Evolutionary conservation across 2,329 filamentous ascomycete genomes (phyloP).

Genomic region (Nigrospora sphaerica): DNA sequence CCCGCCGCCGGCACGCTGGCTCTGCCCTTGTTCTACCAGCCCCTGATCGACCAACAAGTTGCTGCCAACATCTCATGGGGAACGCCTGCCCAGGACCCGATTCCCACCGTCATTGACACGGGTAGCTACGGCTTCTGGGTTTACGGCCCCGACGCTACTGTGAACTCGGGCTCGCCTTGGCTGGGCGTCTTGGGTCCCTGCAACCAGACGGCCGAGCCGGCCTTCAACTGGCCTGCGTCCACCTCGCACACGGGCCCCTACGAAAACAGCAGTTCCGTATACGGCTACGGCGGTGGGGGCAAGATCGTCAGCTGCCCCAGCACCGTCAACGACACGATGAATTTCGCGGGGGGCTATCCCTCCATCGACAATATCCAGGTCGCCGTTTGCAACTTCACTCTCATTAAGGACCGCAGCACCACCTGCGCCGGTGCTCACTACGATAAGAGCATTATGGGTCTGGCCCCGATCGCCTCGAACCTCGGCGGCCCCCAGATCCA

Average conservation of each 20-base stretch:
- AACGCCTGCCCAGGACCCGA: neutral
- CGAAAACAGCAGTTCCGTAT: neutral
- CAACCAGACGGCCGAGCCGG: neutral
- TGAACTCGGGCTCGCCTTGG: constrained; percentile 4
- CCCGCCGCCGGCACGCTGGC: constrained; percentile 3
- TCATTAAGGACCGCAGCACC: neutral
- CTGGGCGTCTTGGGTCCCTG: constrained; percentile 1
- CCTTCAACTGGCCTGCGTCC: constrained; percentile 2
- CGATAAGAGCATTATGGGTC: constrained; percentile 4
- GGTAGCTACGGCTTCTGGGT: constrained; percentile 5
- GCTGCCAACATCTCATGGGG: constrained; percentile 5
- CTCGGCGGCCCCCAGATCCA: neutral
- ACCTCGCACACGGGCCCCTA: neutral
- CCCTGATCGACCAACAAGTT: neutral
- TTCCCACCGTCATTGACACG: constrained; percentile 3
- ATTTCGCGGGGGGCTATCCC: neutral
- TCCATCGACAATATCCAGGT: constrained; percentile 2
- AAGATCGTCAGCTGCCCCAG: constrained; percentile 2
- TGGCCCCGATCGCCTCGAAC: neutral
- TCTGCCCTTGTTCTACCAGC: constrained; percentile 2
- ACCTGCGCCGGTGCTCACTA: constrained; percentile 1
- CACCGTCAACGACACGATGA: constrained; percentile 2
- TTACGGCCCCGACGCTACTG: neutral
- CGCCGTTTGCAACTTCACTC: neutral
- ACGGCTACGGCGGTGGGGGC: constrained; percentile 1